Percentiles rank a stretch among this genome's conserved stretches.
These are phyloP conservation scores for Leersia perrieri DNA, from an alignment of 176 grass and related monocot species.

Conservation along the genomic window DNA sequence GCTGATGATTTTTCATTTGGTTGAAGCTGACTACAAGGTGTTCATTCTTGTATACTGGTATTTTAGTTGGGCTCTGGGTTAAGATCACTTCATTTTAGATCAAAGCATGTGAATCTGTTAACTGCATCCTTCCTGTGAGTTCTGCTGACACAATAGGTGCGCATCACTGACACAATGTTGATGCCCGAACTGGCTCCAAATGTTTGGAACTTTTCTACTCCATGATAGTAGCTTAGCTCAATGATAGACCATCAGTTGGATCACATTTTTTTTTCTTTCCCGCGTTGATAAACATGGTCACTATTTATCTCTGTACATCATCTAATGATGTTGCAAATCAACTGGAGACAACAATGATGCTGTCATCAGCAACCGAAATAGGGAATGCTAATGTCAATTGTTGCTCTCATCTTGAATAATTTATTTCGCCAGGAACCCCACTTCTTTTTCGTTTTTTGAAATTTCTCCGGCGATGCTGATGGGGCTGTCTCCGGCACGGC, in stretches of 20 bases:
- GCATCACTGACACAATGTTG: background rate
- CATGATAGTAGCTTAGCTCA: too few relatives aligned
- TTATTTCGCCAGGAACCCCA: too few relatives aligned
- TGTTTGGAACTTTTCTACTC: background rate
- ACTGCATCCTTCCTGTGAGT: constrained; percentile 22
- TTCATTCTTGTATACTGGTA: constrained; percentile 26
- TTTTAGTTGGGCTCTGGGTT: constrained; percentile 25
- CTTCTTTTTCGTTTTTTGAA: too few relatives aligned
- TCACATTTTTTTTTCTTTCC: background rate
- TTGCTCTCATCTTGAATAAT: too few relatives aligned
- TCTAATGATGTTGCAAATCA: background rate
- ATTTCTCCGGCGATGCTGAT: too few relatives aligned
- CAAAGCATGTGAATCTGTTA: background rate
- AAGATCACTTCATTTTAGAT: background rate
- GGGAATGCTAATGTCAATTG: too few relatives aligned
- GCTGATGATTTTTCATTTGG: constrained; percentile 13
- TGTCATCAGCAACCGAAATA: too few relatives aligned
- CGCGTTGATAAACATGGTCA: background rate
- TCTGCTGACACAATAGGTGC: constrained; percentile 21
- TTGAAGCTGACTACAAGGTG: constrained; percentile 16
- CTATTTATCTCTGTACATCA: background rate
- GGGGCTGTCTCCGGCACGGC: too few relatives aligned
- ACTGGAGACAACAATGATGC: background rate
- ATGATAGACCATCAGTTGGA: background rate
- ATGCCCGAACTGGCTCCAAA: background rate